A percentile compares a stretch with the other conserved stretches of the same genome.
phyloP scores from a whole-genome alignment of 2,329 filamentous ascomycete species.

The Exophiala aquamarina region DNA sequence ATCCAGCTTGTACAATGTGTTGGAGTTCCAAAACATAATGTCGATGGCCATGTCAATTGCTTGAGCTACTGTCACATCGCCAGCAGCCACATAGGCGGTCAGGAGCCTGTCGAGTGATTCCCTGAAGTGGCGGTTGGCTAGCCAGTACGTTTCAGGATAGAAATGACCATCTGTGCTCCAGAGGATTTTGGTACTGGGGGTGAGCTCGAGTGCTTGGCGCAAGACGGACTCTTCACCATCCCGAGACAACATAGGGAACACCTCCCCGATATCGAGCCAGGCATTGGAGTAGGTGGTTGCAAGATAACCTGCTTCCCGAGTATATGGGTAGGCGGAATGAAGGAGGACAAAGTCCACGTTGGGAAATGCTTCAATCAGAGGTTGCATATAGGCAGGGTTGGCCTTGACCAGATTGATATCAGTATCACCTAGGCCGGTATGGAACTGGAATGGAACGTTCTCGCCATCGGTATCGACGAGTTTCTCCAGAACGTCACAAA shows the following conservation, averaged over 20 bases:
- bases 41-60: conserved; percentile 65
- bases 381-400: conserved; percentile 74
- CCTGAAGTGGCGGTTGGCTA: conserved; percentile 71
- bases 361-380: conserved; percentile 68
- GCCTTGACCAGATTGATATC: conserved; percentile 69
- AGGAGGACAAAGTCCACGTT: conserved; percentile 73
- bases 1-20: conserved; percentile 67
- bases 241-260: conserved; percentile 75
- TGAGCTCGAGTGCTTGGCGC: conserved; percentile 71
- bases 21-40: conserved; percentile 75
- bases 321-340: conserved; percentile 80
- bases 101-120: conserved; percentile 68
- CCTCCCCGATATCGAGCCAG: conserved; percentile 78
- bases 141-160: conserved; percentile 74
- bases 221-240: conserved; percentile 72
- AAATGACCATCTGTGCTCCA: conserved; percentile 81
- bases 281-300: conserved; percentile 76
- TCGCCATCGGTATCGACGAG: conserved; percentile 35
- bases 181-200: conserved; percentile 71
- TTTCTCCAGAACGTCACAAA: conserved; percentile 59
- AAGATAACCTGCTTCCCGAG: conserved; percentile 74
- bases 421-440: conserved; percentile 78
- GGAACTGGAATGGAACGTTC: conserved; percentile 70
- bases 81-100: conserved; percentile 63
- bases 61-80: conserved; percentile 60